A percentile compares a stretch with the other conserved stretches of the same genome.
These are phyloP conservation scores for Pestalotiopsis sp. DNA, from an alignment of 2,329 filamentous ascomycete species.

Conservation along the genomic window DNA sequence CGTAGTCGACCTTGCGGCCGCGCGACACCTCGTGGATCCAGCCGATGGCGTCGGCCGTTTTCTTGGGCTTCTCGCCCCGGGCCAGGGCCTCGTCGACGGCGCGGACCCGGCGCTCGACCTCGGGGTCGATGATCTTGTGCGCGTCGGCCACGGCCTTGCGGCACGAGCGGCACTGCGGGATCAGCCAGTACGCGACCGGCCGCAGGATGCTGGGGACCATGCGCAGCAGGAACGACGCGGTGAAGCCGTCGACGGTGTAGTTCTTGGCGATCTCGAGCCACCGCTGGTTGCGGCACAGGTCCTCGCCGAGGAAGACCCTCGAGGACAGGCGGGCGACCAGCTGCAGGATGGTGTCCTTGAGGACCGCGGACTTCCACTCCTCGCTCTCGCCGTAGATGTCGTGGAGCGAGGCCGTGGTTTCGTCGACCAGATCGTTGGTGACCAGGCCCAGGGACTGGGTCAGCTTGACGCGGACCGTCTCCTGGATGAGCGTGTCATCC, in stretches of 20 bases:
- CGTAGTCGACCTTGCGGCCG: constrained; percentile 33
- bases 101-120: constrained; percentile 31
- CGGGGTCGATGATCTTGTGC: constrained; percentile 35
- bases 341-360: constrained; percentile 40
- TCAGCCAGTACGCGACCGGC: constrained; percentile 45
- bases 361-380: constrained; percentile 42
- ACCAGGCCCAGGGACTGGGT: constrained; percentile 36
- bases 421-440: constrained; percentile 37
- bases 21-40: constrained; percentile 44
- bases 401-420: constrained; percentile 33
- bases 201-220: constrained; percentile 42
- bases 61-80: constrained; percentile 31
- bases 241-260: constrained; percentile 44
- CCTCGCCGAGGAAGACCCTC: constrained; percentile 48
- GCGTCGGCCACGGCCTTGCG: constrained; percentile 40
- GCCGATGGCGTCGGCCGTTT: constrained; percentile 41
- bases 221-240: constrained; percentile 38
- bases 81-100: constrained; percentile 27
- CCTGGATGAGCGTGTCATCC: constrained; percentile 29
- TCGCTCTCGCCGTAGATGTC: constrained; percentile 32
- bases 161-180: constrained; percentile 42
- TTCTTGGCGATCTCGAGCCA: constrained; percentile 49
- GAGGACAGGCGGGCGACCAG: constrained; percentile 53
- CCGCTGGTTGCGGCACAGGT: constrained; percentile 45
- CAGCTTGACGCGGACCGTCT: constrained; percentile 34